Base-by-base conservation (phyloP, 441 rosid genomes). In the Caryocar brasiliense region DNA sequence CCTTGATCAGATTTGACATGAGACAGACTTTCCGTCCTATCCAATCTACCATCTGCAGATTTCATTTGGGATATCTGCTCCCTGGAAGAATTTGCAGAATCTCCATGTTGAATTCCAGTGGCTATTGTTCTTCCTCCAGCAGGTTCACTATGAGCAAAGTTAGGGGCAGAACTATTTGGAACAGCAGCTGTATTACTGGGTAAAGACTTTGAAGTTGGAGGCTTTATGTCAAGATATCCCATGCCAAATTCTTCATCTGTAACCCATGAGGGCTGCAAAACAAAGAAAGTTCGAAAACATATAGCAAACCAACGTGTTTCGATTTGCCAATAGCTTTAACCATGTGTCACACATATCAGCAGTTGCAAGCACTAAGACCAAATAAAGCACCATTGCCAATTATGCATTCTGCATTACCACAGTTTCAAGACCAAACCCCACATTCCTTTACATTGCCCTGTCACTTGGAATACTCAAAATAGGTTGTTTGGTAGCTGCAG, bases 171-270 rank as follows among this genome's bases (percentile, higher is more conserved):
- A 55, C 80, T 86, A 51, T 71, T 82, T 53, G 78, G 90, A 24
- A 66, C 71, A 48, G 74, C 33, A 24, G 58, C 62, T 40, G 42
- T 11, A 57, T 51, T 73, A 56, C 73, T 54, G 53, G 78, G 57
- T 17, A 70, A 39, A 65, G 82, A 72, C 71, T 81, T 86, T 46
- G 86, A 59, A 48, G 78, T 74, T 32, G 87, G 79, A 58, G 92
- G 85, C 72, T 85, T 94, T 46, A 83, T 65, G 54, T 94, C 98
- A 50, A 94, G 84, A 68, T 78, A 90, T 63, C 99, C 99, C 99
- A 86, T 86, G 62, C 96, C 94, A 74, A 90, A 94, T 70, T 94
- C 99, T 69, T 94, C 99, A 66, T 94, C 99, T 0, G 98, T 90
- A 34, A 94, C 94, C 99, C 99, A 94, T 39, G 79, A 81, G 30